phyloP scores from a whole-genome alignment of 805 yeast species.

The Schizosaccharomyces cryophilus region DNA sequence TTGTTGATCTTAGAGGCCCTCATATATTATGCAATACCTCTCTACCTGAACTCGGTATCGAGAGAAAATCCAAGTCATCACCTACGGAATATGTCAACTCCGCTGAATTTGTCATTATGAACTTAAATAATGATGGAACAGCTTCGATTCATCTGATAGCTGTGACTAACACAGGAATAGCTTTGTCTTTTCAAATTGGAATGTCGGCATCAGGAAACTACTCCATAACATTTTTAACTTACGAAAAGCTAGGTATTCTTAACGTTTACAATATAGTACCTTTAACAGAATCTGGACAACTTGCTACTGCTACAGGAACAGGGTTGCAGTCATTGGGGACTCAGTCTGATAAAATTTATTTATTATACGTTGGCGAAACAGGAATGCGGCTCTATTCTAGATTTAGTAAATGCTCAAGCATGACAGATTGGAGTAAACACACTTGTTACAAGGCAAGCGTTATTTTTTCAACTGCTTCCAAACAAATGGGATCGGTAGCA shows the following conservation, averaged over 20 bases:
- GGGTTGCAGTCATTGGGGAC: neutral
- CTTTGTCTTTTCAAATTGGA: neutral
- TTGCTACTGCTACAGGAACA: neutral
- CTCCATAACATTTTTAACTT: neutral
- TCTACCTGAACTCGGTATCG: neutral
- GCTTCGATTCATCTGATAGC: neutral
- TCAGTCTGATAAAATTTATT: neutral
- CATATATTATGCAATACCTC: slow-evolving; percentile 14
- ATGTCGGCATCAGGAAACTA: neutral
- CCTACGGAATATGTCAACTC: neutral
- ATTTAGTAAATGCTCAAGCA: neutral
- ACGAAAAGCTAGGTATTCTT: neutral
- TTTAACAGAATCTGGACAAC: neutral
- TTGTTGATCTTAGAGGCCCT: slow-evolving; percentile 39
- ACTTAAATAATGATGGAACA: neutral
- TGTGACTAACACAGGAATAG: neutral
- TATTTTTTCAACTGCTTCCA: neutral
- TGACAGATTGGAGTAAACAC: neutral
- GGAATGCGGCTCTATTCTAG: neutral
- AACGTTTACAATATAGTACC: neutral
- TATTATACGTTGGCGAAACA: neutral
- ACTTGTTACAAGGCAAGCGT: neutral
- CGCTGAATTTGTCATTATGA: neutral
- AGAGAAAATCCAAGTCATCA: neutral
- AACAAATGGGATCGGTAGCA: neutral